Percentiles rank a stretch among this genome's conserved stretches.
Evolutionary conservation across 306 rosid genomes (phyloP).

Genomic region (Medicago arabica): DNA sequence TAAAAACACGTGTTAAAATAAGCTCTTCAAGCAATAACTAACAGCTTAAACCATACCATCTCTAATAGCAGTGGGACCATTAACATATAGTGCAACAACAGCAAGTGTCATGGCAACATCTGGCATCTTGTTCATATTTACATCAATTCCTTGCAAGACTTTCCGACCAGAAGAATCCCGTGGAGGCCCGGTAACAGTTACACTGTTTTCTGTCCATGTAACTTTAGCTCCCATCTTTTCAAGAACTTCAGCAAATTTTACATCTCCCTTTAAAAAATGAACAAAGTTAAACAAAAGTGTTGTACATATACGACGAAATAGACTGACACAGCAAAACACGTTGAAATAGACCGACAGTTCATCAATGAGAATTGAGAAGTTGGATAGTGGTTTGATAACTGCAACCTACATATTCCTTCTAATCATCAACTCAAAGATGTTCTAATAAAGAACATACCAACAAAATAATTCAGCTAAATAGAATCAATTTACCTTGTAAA

Average conservation of each 20-base stretch:
- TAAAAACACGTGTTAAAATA: background rate
- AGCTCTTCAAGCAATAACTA: slow-evolving; percentile 1
- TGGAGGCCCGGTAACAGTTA: slow-evolving; percentile 83
- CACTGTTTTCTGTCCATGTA: slow-evolving; percentile 93
- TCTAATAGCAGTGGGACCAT: slow-evolving; percentile 88
- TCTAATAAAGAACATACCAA: background rate
- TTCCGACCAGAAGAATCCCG: slow-evolving; percentile 65
- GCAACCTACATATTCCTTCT: background rate
- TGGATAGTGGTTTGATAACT: background rate
- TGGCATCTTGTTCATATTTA: slow-evolving; percentile 99
- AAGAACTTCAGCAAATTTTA: slow-evolving; percentile 94
- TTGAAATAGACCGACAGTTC: background rate
- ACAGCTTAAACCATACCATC: slow-evolving; percentile 68
- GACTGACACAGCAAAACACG: background rate
- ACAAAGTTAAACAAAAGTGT: slow-evolving; percentile 19
- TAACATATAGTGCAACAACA: slow-evolving; percentile 89
- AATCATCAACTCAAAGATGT: background rate
- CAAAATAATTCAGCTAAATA: background rate
- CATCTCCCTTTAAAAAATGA: slow-evolving; percentile 77
- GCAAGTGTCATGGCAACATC: slow-evolving; percentile 99
- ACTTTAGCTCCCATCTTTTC: slow-evolving; percentile 99
- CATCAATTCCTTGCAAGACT: slow-evolving; percentile 81
- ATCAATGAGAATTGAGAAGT: background rate
- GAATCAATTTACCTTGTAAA: background rate
- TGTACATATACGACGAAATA: background rate